Base-by-base conservation (phyloP, 2,329 filamentous ascomycete species). In the Epicoccum nigrum region DNA sequence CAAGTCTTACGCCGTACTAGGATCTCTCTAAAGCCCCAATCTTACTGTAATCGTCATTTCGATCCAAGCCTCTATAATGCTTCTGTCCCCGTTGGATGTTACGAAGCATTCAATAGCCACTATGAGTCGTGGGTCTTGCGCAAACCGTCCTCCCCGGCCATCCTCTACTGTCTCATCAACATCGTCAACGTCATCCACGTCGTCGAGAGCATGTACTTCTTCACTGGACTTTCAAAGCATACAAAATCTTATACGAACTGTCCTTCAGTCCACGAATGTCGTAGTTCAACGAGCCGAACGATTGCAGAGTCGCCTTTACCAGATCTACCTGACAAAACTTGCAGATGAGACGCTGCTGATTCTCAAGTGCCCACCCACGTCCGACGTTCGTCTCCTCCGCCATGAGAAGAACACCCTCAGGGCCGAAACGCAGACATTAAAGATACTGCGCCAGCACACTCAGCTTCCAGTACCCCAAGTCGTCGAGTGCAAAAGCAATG, bases 391-490 rank as follows among this genome's bases (percentile, higher is more conserved):
- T 28, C 61, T 77, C 9, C 67, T 80, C 12, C 72, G 76, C 7
- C 73, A 76, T 38, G 77, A 80, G 56, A 73, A 74, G 38, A 64
- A 72, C 27, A 63, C 70, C 11, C 57, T 79, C 3, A 72, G 74
- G 45, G 69, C 67, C 0, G 76, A 79, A 63, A 66, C 68, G 3
- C 63, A 62, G 44, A 68, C 70, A 2, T 64, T 79, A 4, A 69
- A 74, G 42, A 63, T 71, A 3, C 62, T 79, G 6, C 64, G 59
- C 41, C 62, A 72, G 33, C 68, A 68, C 37, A 68, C 70, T 2
- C 61, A 64, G 33, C 45, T 78, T 8, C 67, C 74, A 5, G 65
- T 75, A 7, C 73, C 77, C 5, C 60, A 68, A 11, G 55, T 77
- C 17, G 68, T 79, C 56, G 72, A 74, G 23, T 74, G 73, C 45